These are phyloP conservation scores for Pestalotiopsis sp. DNA, from an alignment of 2,329 filamentous ascomycete species.

Conservation along the genomic window DNA sequence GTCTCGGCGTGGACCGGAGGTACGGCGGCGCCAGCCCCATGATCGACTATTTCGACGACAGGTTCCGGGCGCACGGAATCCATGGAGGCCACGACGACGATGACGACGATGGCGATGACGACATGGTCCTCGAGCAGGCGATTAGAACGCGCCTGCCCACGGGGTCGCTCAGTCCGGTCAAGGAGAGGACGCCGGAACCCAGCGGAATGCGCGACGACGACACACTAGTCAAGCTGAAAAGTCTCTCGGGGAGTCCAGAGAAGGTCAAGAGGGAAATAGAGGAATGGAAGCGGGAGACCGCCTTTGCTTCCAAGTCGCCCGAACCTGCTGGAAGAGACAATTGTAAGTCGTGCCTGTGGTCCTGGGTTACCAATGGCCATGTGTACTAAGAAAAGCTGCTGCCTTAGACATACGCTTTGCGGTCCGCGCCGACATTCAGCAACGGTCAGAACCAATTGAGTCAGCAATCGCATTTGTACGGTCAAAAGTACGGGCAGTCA, in stretches of 20 bases:
- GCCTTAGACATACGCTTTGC: conserved; percentile 81
- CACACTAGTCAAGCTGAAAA: conserved; percentile 40
- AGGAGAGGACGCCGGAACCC: conserved; percentile 51
- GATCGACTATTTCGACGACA: conserved; percentile 16
- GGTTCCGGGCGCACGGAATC: conserved; percentile 29
- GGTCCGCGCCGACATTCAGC: conserved; percentile 84
- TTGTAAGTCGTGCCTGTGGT: conserved; percentile 41
- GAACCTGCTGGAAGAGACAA: conserved; percentile 45
- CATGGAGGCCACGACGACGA: conserved; percentile 31
- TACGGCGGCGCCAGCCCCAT: conserved; percentile 19
- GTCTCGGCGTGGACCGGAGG: conserved; percentile 40
- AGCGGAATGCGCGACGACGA: conserved; percentile 30
- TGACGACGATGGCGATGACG: conserved; percentile 38
- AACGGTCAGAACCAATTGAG: conserved; percentile 83
- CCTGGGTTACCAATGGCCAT: neutral
- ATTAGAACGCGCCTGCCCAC: conserved; percentile 57
- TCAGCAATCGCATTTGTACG: conserved; percentile 67
- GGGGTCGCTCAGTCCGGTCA: conserved; percentile 59
- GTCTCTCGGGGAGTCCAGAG: conserved; percentile 27
- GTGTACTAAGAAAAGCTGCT: conserved; percentile 19
- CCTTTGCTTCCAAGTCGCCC: conserved; percentile 30
- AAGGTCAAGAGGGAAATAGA: conserved; percentile 22
- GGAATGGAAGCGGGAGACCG: conserved; percentile 25
- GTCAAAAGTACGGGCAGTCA: conserved; percentile 60
- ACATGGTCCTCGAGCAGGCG: conserved; percentile 52